These are phyloP conservation scores for Vanilla planifolia DNA, from an alignment of 106 monocot genomes.

Conservation along the genomic window DNA sequence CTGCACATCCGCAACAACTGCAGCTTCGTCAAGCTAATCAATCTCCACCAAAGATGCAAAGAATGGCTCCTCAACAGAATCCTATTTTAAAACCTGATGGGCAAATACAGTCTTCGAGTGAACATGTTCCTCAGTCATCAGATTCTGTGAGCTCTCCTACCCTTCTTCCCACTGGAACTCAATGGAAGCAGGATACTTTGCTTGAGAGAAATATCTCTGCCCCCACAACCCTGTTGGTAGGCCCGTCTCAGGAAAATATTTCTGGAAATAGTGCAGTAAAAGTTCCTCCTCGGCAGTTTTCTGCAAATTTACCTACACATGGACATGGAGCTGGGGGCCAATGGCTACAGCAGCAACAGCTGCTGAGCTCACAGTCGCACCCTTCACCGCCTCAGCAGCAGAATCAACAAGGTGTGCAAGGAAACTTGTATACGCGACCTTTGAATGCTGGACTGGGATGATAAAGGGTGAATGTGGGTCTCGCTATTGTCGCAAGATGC, in stretches of 20 bases:
- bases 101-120: slow-evolving; percentile 18
- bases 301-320: slow-evolving; percentile 39
- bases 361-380: slow-evolving; percentile 11
- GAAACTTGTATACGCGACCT: slow-evolving; percentile 27
- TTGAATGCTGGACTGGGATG: slow-evolving; percentile 48
- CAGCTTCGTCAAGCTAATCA: too few species aligned
- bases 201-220: slow-evolving; percentile 24
- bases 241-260: slow-evolving; percentile 32
- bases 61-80: slow-evolving; percentile 46
- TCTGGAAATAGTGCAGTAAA: slow-evolving; percentile 25
- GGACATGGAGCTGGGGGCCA: slow-evolving; percentile 46
- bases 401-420: slow-evolving; percentile 24
- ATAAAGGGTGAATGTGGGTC: slow-evolving; percentile 5
- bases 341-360: slow-evolving; percentile 43
- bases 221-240: too few species aligned
- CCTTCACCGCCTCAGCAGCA: slow-evolving; percentile 16
- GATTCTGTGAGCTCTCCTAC: slow-evolving; percentile 32
- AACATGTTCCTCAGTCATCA: slow-evolving; percentile 19
- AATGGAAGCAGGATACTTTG: slow-evolving; percentile 52
- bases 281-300: slow-evolving; percentile 33
- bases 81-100: slow-evolving; percentile 39
- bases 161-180: slow-evolving; percentile 23
- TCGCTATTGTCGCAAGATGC: slow-evolving; percentile 1
- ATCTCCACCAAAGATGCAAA: slow-evolving; percentile 42
- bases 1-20: slow-evolving; percentile 36